Base-by-base conservation (phyloP, 2,329 filamentous ascomycete genomes). In the Pestalotiopsis sp. region DNA sequence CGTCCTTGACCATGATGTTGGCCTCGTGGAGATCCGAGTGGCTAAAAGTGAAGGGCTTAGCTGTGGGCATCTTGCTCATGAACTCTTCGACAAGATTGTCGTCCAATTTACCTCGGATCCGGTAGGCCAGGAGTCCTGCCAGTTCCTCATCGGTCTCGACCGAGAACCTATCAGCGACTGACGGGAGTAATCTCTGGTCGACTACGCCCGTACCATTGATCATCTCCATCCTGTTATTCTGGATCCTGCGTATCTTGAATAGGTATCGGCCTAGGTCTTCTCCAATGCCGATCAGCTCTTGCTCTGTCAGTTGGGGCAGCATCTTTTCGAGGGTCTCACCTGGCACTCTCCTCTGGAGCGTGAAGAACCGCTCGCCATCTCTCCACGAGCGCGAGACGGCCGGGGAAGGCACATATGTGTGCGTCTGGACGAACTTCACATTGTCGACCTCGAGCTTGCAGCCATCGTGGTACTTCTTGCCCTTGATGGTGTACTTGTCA, bases 1-100 rank as follows among this genome's bases (percentile, higher is more conserved):
- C 71, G 25, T 72, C 64, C n/a, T 70, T 66, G 17, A 72, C 65
- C 68, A 72, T 71, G 27, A 71, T 58, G 39, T 71, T 72, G 4
- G 57, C 64, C 41, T 68, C 66, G 59, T 69, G 66, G 4, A 72
- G 9, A 27, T 71, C 69, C 1, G 68, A 66, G 61, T 72, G 68
- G 2, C 62, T 61, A 62, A 72, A 72, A 2, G 65, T 69, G 49
- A 70, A 72, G 1, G 71, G 69, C 25, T 20, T 14, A 3, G 59
- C 66, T 31, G 69, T 62, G 0, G 71, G 68, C 70, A 72, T 71
- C 45, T 49, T 64, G 5, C 52, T 60, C 70, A 73, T 71, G n/a
- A 72, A 60, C 14, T n/a, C 49, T n/a, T 39, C 13, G 6, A 71
- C 25, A 2, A 20, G 62, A 0, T 6, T 3, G 1, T 57, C 12